Conservation (phyloP, 768 basidiomycete genomes). For the Rubroboletus pulcherrimus region DNA sequence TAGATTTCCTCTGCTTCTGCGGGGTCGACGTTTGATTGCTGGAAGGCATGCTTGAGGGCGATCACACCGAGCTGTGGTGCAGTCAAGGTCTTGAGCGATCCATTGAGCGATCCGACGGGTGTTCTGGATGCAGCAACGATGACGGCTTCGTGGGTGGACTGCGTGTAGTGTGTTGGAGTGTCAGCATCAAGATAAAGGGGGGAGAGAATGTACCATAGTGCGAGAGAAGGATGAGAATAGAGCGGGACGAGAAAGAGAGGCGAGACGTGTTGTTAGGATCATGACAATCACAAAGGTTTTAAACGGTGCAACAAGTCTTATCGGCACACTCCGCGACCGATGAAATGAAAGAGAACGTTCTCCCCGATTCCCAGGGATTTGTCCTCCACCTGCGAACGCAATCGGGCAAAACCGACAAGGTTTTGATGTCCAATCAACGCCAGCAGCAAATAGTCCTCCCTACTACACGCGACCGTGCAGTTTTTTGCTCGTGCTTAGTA, state of each 20-base stretch:
- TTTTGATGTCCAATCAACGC: no score
- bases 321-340: slow-evolving; percentile 21
- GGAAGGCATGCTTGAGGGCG: slow-evolving; percentile 88
- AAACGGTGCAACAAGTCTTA: slow-evolving; percentile 14
- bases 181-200: neutral
- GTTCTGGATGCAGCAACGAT: slow-evolving; percentile 94
- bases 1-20: slow-evolving; percentile 90
- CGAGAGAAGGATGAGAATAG: slow-evolving; percentile 36
- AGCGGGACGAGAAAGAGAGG: slow-evolving; percentile 37
- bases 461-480: no score
- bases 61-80: slow-evolving; percentile 87
- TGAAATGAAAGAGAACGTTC: neutral
- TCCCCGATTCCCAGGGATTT: neutral
- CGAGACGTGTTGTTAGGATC: slow-evolving; percentile 42
- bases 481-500: no score
- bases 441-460: no score
- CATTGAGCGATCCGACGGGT: slow-evolving; percentile 91
- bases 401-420: no score
- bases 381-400: no score
- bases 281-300: slow-evolving; percentile 26
- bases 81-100: slow-evolving; percentile 80
- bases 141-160: slow-evolving; percentile 72
- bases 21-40: slow-evolving; percentile 75
- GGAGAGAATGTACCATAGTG: slow-evolving; percentile 45
- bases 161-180: neutral